Evolutionary conservation across 176 grass and related monocot species (phyloP), one percentile per base, ranked within the genome.

Genomic region (Cenchrus fungigraminus): DNA sequence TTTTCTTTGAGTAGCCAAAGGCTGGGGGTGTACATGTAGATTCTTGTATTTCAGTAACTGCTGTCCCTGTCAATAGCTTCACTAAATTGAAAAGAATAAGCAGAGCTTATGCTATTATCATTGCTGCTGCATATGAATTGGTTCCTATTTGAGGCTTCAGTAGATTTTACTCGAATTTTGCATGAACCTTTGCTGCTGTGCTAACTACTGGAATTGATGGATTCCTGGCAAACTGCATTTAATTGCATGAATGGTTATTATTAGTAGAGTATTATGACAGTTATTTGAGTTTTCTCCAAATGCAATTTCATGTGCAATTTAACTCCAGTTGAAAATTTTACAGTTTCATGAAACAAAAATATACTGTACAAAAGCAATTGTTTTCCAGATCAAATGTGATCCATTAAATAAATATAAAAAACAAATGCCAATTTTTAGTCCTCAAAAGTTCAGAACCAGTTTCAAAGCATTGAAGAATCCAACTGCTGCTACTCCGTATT

Each of bases 1-100:
- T 87, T 90, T 87, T 83, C 71, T 78, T 74, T 72, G 67, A 68
- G 55, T 84, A 87, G 80, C 81, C 70, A 84, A 87, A 91, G 81
- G 69, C 81, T 84, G 12, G 75, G 75, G 76, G 16, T 91, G 80
- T 87, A 87, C 80, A 91, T 84, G 76, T 91, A 91, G 76, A 91
- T 91, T 76, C 75, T 84, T 84, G 75, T 87, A 87, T 84, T 77
- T 73, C 73, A 75, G 80, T 87, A 51, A 73, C 54, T 67, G 31
- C 31, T 74, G 80, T 80, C 62, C 75, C 31, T 87, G 85, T 91
- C 61, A 91, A 87, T 91, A 91, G 80, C 31, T 56, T 87, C 22
- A 76, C 52, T 53, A 69, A 87, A 70, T 84, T 63, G 19, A 87
- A 86, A 87, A 78, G 16, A 84, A 80, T 74, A 51, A 76, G 59